Base-by-base conservation (phyloP, 495 filamentous ascomycete species). In the Penicillium maclennaniae region DNA sequence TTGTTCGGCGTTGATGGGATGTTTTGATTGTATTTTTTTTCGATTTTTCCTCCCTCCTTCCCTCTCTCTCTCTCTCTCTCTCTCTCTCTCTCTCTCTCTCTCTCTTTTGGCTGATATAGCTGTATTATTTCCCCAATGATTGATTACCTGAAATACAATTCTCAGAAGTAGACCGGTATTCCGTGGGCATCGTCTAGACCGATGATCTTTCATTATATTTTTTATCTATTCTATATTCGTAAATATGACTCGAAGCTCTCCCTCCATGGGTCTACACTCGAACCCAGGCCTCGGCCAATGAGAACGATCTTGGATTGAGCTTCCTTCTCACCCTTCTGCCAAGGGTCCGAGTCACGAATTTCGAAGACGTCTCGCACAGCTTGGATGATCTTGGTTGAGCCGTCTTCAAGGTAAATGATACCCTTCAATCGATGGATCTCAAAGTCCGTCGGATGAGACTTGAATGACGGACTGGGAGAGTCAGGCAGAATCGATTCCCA, bases 341-440 rank as follows among this genome's bases (percentile, higher is more conserved):
- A 60, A 3, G 76, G 73, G 14, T 64, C 68, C 14, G 74, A 73
- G 51, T 95, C 90, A 28, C 89, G 76, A 16, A 97, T 88, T 62
- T 97, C 93, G 64, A 97, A 98, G 7, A 96, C 77, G 49, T 97
- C 92, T 28, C 92, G 76, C 4, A 98, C 93, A 16, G 92, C 93
- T 66, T 98, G 93, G 6, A 97, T 79, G 56, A 97, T 82, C 62
- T 86, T 87, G 27, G 77, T 76, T 3, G 69, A 69, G 0, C 89
- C 90, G 55, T 86, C 77, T 0, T 73, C 58, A 7, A 87, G 64
- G 0, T 75, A 67, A 5, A 96, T 51, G 17, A 87, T 83, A 8
- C 90, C 92, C 68, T 98, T 98, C 26, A 91, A 60, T 5, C 93
- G 81, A 64, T 98, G 91, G 27, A 98, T 83, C 52, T 95, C 89